These are phyloP conservation scores for Pittosporum tobira DNA, from an alignment of 129 eudicot genomes.

Conservation along the genomic window DNA sequence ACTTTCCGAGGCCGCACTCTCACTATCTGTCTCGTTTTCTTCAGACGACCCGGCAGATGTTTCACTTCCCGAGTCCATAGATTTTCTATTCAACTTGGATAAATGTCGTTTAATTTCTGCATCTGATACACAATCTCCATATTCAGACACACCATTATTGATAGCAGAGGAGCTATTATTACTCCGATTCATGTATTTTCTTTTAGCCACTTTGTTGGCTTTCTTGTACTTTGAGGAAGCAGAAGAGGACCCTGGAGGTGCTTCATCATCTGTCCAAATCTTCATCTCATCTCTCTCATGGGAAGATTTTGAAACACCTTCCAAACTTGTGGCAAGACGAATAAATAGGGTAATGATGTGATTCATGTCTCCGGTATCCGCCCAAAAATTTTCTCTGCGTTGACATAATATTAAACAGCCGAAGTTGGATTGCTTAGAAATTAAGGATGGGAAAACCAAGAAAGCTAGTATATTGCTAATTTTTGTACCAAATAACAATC, in stretches of 20 bases:
- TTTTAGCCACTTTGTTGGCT: slow-evolving; percentile 36
- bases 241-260: slow-evolving; percentile 67
- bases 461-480: too few species aligned
- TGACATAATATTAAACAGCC: slow-evolving; percentile 3
- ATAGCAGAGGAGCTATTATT: slow-evolving; percentile 42
- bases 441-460: too few species aligned
- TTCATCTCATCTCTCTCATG: slow-evolving; percentile 53
- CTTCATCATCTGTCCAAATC: slow-evolving; percentile 59
- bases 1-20: slow-evolving; percentile 53
- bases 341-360: slow-evolving; percentile 61
- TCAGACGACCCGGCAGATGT: slow-evolving; percentile 84
- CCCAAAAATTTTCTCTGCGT: slow-evolving; percentile 50
- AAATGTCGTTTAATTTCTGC: slow-evolving; percentile 64
- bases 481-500: too few species aligned
- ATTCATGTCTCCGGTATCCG: slow-evolving; percentile 60
- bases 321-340: slow-evolving; percentile 69
- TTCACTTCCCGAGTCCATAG: slow-evolving; percentile 59
- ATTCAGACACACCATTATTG: too few species aligned
- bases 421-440: background rate
- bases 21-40: slow-evolving; percentile 51
- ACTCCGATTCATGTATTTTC: slow-evolving; percentile 47
- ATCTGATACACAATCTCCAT: slow-evolving; percentile 61
- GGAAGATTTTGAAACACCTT: slow-evolving; percentile 41
- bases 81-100: slow-evolving; percentile 58
- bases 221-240: slow-evolving; percentile 52